Conservation (phyloP, 805 yeast species). For the Metschnikowia henanensis region DNA sequence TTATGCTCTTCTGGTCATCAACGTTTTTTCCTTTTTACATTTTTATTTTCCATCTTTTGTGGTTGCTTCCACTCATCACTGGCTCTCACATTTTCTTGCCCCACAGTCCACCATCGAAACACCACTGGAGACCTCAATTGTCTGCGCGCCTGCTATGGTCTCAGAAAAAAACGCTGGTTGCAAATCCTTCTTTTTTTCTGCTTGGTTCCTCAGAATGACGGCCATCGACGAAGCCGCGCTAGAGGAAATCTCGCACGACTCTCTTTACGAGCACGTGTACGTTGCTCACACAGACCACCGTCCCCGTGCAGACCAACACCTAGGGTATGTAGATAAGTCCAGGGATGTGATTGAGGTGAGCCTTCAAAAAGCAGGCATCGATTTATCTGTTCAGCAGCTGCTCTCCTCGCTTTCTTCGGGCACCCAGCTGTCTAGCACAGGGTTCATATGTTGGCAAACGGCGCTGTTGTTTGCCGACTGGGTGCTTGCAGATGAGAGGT, state of each 20-base stretch:
- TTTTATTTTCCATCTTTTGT: too few species aligned
- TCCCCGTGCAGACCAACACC: slow-evolving; percentile 27
- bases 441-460: slow-evolving; percentile 63
- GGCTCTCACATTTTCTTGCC: too few species aligned
- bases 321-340: slow-evolving; percentile 38
- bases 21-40: too few species aligned
- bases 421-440: slow-evolving; percentile 49
- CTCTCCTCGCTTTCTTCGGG: slow-evolving; percentile 33
- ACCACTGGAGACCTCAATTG: too few species aligned
- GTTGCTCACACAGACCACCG: slow-evolving; percentile 30
- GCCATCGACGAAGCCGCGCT: slow-evolving; percentile 1
- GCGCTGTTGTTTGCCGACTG: slow-evolving; percentile 52
- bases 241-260: slow-evolving; percentile 12
- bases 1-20: too few species aligned
- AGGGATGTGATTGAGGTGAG: slow-evolving; percentile 23
- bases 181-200: background rate
- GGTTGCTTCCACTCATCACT: too few species aligned
- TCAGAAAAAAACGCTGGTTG: background rate
- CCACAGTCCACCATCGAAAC: too few species aligned
- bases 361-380: slow-evolving; percentile 23
- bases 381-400: slow-evolving; percentile 34
- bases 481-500: slow-evolving; percentile 35
- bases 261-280: slow-evolving; percentile 32
- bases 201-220: background rate
- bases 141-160: too few species aligned